Evolutionary conservation across 306 rosid genomes (phyloP), one percentile per base, ranked within the genome.

Genomic region (Castanospermum australe): DNA sequence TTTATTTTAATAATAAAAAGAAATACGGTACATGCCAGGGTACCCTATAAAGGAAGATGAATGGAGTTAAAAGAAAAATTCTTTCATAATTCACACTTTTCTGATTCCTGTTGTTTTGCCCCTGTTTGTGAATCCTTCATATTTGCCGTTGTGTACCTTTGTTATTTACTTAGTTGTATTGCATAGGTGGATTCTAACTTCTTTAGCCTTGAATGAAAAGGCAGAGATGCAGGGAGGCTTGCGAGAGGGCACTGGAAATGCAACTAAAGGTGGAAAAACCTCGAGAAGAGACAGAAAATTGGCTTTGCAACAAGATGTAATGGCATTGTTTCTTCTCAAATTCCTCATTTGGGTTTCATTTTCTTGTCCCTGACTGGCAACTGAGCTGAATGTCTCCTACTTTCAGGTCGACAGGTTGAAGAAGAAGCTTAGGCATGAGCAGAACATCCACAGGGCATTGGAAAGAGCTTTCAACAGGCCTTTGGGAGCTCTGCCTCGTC

Each of bases 401-500:
- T 84, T 78, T 64, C 85, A 96, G 99, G 94, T 96, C 64, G 94
- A 91, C n/a, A 91, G 92, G 88, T 87, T 96, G 86, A 93, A 91
- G 94, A 93, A 91, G 89, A 90, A 93, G 88, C 98, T 96, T 28
- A 88, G 91, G 64, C 86, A 76, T 10, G 99, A 96, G 51, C 98
- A 96, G 91, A 93, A 91, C 64, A 86, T 91, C 7, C 94, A 83
- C 78, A 92, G 91, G 79, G 94, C 98, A 71, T 76, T 96, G 83
- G 83, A 90, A 78, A 93, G 99, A 83, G 99, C 99, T 84, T 91
- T 93, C 81, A 87, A 74, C 50, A 87, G 99, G 67, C 97, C 98
- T 47, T 76, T 96, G 86, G 99, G 99, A 48, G 92, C 98, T 76
- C 86, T 96, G 17, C 99, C 99, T 74, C 98, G 99, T 84, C 94